These are phyloP conservation scores for Medicago lupulina DNA, from an alignment of 306 rosid species.

Conservation along the genomic window DNA sequence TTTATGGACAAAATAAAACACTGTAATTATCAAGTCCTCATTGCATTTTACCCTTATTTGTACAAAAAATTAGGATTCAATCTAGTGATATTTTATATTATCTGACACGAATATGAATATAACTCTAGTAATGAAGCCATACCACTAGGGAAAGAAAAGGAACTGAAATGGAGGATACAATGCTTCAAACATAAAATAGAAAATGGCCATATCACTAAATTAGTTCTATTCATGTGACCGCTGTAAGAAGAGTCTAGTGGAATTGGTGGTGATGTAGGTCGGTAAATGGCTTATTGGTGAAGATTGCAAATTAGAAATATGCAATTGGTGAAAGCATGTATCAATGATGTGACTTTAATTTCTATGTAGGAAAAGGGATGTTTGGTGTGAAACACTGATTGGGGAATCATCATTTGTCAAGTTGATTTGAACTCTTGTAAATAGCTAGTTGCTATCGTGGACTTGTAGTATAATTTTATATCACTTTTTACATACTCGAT, in stretches of 20 bases:
- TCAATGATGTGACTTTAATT: background rate
- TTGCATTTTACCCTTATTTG: background rate
- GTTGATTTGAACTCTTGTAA: background rate
- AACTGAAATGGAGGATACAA: background rate
- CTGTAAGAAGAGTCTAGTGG: background rate
- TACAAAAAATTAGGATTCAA: background rate
- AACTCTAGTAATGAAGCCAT: background rate
- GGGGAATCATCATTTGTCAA: background rate
- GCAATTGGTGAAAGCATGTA: background rate
- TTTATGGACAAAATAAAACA: background rate
- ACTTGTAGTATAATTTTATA: constrained; percentile 22
- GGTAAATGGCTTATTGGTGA: background rate
- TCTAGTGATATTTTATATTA: background rate
- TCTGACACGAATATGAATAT: background rate
- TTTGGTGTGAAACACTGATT: background rate
- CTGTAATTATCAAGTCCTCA: background rate
- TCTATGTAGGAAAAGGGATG: background rate
- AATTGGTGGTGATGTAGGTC: background rate
- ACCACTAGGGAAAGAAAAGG: background rate
- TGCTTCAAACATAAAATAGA: constrained; percentile 1
- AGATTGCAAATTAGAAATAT: background rate
- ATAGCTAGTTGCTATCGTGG: background rate
- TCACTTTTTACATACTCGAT: background rate
- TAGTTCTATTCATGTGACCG: background rate
- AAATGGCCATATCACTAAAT: background rate